These are phyloP conservation scores for Arabidopsis hybrid DNA, from an alignment of 441 rosid genomes.

Conservation along the genomic window DNA sequence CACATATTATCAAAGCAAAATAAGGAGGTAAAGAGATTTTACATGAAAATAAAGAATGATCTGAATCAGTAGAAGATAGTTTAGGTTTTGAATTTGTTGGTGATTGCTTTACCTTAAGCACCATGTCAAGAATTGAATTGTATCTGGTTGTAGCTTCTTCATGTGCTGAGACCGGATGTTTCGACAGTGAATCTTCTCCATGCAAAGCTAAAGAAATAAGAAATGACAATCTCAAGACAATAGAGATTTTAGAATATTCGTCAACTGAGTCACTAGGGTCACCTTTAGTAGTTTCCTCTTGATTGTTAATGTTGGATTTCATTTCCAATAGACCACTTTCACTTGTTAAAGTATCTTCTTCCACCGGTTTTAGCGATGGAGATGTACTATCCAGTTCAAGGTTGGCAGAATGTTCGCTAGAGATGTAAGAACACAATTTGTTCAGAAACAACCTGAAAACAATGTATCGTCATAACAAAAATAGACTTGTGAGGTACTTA, in stretches of 20 bases:
- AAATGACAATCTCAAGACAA: background rate
- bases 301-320: background rate
- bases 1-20: background rate
- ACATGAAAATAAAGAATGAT: background rate
- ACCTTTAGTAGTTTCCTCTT: background rate
- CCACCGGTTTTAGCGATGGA: background rate
- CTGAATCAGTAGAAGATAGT: background rate
- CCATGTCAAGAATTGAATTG: background rate
- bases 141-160: background rate
- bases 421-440: background rate
- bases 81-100: background rate
- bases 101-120: background rate
- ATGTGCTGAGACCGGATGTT: background rate
- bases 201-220: background rate
- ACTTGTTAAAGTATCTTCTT: background rate
- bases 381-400: background rate
- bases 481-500: background rate
- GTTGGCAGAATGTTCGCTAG: background rate
- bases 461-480: background rate
- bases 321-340: background rate
- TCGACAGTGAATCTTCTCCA: background rate
- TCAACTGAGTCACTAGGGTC: background rate
- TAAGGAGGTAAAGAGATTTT: no score
- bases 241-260: background rate
- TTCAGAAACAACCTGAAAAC: background rate